Conservation (phyloP, 129 eudicot species). For the Smallanthus sonchifolius region DNA sequence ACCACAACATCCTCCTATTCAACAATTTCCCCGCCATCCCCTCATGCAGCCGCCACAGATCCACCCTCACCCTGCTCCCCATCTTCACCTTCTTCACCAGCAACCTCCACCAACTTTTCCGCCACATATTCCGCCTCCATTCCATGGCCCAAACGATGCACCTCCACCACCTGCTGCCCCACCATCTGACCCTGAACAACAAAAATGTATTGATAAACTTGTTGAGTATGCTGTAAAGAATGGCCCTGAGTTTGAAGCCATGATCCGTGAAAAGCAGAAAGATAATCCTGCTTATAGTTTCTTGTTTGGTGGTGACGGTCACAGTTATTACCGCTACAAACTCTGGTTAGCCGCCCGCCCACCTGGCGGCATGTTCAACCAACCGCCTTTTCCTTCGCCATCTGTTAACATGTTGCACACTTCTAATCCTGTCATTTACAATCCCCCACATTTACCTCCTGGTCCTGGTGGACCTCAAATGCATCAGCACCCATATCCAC, state of each 20-base stretch:
- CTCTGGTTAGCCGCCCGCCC: slow-evolving; percentile 72
- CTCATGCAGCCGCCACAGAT: slow-evolving; percentile 61
- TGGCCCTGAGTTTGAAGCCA: slow-evolving; percentile 96
- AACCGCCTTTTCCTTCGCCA: slow-evolving; percentile 53
- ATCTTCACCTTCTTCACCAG: slow-evolving; percentile 61
- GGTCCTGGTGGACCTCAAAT: slow-evolving; percentile 56
- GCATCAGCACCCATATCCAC: slow-evolving; percentile 80
- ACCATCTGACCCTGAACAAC: slow-evolving; percentile 92
- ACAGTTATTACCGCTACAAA: slow-evolving; percentile 76
- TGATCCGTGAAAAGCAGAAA: slow-evolving; percentile 88
- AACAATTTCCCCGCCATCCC: slow-evolving; percentile 72
- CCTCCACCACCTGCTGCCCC: slow-evolving; percentile 85
- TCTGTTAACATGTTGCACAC: slow-evolving; percentile 55
- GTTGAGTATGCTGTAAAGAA: slow-evolving; percentile 85
- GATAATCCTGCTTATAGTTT: slow-evolving; percentile 86
- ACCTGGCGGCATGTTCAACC: slow-evolving; percentile 50
- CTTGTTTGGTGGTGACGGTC: slow-evolving; percentile 95
- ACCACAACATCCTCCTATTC: slow-evolving; percentile 83
- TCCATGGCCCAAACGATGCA: slow-evolving; percentile 56
- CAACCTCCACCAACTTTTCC: slow-evolving; percentile 66
- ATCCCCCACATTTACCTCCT: slow-evolving; percentile 47
- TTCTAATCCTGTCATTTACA: slow-evolving; percentile 65
- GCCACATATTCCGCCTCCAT: slow-evolving; percentile 70
- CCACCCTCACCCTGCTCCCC: slow-evolving; percentile 71
- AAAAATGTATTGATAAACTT: slow-evolving; percentile 87